phyloP scores from a whole-genome alignment of 176 grass and related monocot species.

The Leersia perrieri region DNA sequence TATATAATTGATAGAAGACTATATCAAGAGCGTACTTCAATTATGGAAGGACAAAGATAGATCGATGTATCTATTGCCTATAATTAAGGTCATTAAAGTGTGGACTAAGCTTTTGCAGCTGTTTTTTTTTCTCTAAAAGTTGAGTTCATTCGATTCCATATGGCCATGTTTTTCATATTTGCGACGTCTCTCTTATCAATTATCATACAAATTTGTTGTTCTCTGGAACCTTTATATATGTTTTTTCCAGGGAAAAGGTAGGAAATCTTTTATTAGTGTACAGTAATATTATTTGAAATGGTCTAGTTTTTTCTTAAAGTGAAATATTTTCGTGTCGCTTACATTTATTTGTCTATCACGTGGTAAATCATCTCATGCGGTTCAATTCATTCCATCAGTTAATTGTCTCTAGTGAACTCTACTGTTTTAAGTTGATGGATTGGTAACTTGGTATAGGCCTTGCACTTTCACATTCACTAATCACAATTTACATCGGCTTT shows the following conservation, averaged over 20 bases:
- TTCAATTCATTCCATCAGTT: not conserved
- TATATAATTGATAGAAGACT: not conserved
- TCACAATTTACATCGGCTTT: not conserved
- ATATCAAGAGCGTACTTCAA: conserved; percentile 8
- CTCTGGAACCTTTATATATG: not conserved
- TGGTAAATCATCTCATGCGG: not conserved
- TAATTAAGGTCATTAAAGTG: not conserved
- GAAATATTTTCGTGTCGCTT: not conserved
- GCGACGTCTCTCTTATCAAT: not conserved
- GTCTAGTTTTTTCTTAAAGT: not conserved
- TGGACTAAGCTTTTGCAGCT: not conserved
- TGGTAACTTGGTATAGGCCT: not conserved
- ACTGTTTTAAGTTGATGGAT: not conserved
- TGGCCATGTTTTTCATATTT: not conserved
- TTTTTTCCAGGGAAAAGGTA: not conserved
- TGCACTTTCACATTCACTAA: too few species aligned
- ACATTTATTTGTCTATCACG: not conserved
- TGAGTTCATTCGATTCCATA: not conserved
- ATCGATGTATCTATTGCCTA: not conserved
- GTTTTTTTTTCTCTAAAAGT: not conserved
- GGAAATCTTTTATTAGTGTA: not conserved
- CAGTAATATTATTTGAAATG: not conserved
- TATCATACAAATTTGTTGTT: not conserved
- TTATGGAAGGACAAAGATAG: not conserved
- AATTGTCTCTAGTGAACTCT: not conserved